Conservation (phyloP, 495 filamentous ascomycete species). For the Amphirosellinia nigrospora region DNA sequence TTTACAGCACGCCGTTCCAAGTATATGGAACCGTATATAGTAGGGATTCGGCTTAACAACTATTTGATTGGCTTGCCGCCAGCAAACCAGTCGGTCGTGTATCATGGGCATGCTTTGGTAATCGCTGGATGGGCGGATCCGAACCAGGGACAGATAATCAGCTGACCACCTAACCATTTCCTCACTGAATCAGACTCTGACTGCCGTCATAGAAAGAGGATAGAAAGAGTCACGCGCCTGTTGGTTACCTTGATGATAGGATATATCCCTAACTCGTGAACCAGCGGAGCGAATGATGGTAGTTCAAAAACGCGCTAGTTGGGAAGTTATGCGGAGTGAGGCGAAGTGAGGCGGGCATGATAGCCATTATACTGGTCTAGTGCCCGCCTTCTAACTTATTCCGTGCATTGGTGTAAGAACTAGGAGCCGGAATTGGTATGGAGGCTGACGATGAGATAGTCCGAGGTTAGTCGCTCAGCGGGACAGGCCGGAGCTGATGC, state of each 20-base stretch:
- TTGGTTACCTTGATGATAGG: neutral
- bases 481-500: slow-evolving; percentile 20
- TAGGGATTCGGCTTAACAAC: neutral
- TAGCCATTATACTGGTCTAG: neutral
- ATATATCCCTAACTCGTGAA: neutral
- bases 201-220: neutral
- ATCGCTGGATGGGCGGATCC: slow-evolving; percentile 14
- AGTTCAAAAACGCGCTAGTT: neutral
- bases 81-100: neutral
- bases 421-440: neutral
- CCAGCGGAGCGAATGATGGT: neutral
- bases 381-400: slow-evolving; percentile 7
- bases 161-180: slow-evolving; percentile 9
- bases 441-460: slow-evolving; percentile 3
- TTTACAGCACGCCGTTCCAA: neutral
- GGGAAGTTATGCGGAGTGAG: neutral
- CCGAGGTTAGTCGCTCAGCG: slow-evolving; percentile 19
- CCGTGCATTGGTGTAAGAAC: slow-evolving; percentile 8
- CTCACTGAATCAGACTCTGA: neutral
- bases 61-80: slow-evolving; percentile 8
- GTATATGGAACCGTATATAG: slow-evolving; percentile 5
- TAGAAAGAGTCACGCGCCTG: neutral
- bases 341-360: neutral
- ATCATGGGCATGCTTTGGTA: neutral
- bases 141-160: neutral